These are phyloP conservation scores for Ophiognomonia clavigignenti-juglandacearum DNA, from an alignment of 2,329 filamentous ascomycete genomes.

Conservation along the genomic window DNA sequence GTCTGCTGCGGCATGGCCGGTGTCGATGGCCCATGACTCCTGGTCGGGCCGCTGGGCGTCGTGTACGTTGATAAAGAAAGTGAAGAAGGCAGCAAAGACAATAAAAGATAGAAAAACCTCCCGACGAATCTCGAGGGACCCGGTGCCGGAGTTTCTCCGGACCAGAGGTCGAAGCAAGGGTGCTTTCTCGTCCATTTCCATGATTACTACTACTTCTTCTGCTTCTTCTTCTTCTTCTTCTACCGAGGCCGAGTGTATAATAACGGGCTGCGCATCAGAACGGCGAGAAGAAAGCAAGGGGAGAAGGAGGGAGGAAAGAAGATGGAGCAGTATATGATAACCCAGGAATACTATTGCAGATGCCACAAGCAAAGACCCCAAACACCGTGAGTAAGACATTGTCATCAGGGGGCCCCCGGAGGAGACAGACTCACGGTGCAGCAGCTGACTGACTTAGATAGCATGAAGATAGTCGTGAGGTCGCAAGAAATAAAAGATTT, in stretches of 20 bases:
- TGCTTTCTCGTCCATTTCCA: conserved; percentile 15
- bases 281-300: no score
- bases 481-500: conserved; percentile 10
- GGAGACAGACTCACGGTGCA: no score
- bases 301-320: background rate
- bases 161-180: conserved; percentile 9
- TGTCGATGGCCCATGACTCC: conserved; percentile 1
- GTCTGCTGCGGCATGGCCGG: background rate
- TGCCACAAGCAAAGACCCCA: no score
- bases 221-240: no score
- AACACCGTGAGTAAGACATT: background rate
- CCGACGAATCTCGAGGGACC: background rate
- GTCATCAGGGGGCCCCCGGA: background rate
- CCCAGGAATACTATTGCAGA: no score
- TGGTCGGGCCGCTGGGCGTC: conserved; percentile 9
- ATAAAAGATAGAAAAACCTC: conserved; percentile 8
- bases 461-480: conserved; percentile 6
- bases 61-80: conserved; percentile 7
- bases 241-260: background rate
- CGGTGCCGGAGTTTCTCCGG: conserved; percentile 5
- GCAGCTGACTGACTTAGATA: conserved; percentile 11
- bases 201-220: no score
- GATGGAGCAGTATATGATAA: no score
- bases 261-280: no score
- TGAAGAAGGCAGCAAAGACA: background rate